Evolutionary conservation across 106 monocot species (phyloP), one percentile per base, ranked within the genome.

Genomic region (Allium cepa): DNA sequence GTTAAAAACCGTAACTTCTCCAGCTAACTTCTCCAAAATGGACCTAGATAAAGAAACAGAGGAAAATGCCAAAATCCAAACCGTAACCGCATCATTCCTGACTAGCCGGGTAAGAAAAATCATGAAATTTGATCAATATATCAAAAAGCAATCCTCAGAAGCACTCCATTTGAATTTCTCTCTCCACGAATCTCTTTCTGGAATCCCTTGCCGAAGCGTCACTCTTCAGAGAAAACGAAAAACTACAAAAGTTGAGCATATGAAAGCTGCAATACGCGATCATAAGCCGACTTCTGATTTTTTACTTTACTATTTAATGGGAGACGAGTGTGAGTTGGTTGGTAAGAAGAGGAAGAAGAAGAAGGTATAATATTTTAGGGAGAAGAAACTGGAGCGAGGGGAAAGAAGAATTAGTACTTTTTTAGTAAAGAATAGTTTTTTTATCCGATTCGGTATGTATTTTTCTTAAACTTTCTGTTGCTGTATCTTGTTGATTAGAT

Each of bases 221-320:
- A 84, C 87, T 17, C 13, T 75, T 4, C 49, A 17, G 48, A 80
- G 75, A 56, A 81, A 75, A 75, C 77, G 86, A 59, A 80, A 69
- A 57, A 69, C 56, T 56, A 69, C 92, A 64, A 81, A 71, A 57
- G 28, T 80, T 49, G 92, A 84, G 2, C 81, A 92, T 52, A 56
- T 99, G 46, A n/a, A 87, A 22, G 51, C 78, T 59, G 97, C 97
- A 46, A 82, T 71, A 8, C 75, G 73, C 0, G 71, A 17, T 15
- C 96, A 97, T 75, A 67, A 65, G 3, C 88, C 96, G 0, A 89
- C 84, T 14, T 60, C 79, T 14, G 89, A 87, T 17, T 97, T 97
- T 71, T 87, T 97, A 57, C 79, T 89, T 17, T 92, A 97, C 59
- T 92, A 77, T 53, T 78, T 97, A 22, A 22, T 22, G 22, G 22